Evolutionary conservation across 768 basidiomycete species (phyloP).

Genomic region (Tylopilus vinaceipallidus): DNA sequence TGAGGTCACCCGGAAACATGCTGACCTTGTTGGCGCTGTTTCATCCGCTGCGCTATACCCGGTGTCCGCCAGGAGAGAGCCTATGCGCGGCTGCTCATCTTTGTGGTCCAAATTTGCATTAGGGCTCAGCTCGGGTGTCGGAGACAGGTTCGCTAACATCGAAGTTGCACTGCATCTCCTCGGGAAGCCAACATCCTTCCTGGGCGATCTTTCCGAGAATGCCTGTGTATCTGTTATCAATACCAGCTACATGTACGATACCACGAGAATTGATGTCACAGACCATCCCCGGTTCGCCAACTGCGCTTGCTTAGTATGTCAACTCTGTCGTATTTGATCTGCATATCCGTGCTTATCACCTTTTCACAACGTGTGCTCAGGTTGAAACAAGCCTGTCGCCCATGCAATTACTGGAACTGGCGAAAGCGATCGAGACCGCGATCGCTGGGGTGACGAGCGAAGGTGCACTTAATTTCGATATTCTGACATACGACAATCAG

Average conservation of each 20-base stretch:
- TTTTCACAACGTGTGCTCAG: conserved; percentile 29
- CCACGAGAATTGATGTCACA: conserved; percentile 91
- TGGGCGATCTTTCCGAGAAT: conserved; percentile 20
- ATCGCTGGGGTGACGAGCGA: conserved; percentile 81
- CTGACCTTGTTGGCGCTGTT: conserved; percentile 34
- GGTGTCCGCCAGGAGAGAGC: neutral
- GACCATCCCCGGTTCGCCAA: conserved; percentile 90
- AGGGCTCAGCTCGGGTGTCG: conserved; percentile 88
- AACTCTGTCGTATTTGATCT: neutral
- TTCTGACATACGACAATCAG: conserved; percentile 68
- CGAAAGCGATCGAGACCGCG: conserved; percentile 70
- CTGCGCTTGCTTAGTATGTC: conserved; percentile 82
- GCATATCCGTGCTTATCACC: neutral
- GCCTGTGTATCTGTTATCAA: conserved; percentile 49
- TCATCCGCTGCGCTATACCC: neutral
- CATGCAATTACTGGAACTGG: conserved; percentile 48
- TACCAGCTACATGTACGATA: conserved; percentile 92
- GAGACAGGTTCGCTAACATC: conserved; percentile 82
- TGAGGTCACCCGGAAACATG: conserved; percentile 47
- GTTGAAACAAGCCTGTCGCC: conserved; percentile 73
- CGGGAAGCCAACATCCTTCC: conserved; percentile 44
- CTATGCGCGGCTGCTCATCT: no score
- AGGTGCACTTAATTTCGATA: conserved; percentile 83
- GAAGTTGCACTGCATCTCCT: conserved; percentile 72
- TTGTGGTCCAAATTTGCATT: conserved; percentile 47